phyloP scores from a whole-genome alignment of 2,329 filamentous ascomycete species.

The Penicillium brevicompactum region DNA sequence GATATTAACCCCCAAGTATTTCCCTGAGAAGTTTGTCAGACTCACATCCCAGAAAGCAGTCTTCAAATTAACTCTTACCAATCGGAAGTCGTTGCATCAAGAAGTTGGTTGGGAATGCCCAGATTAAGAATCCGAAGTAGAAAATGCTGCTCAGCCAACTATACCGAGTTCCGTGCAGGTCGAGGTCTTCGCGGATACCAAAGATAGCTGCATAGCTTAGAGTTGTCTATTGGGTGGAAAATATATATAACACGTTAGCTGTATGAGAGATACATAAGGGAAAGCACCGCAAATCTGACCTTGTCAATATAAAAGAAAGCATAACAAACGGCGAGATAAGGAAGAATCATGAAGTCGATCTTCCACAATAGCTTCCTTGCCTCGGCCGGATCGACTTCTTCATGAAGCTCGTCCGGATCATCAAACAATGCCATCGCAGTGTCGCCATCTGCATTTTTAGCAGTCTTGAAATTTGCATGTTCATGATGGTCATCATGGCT shows the following conservation, averaged over 20 bases:
- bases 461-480: slow-evolving; percentile 30
- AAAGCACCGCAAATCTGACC: slow-evolving; percentile 21
- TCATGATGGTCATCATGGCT: slow-evolving; percentile 31
- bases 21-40: slow-evolving; percentile 33
- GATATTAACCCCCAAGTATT: slow-evolving; percentile 59
- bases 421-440: slow-evolving; percentile 55
- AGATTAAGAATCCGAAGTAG: slow-evolving; percentile 58
- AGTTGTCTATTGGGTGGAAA: slow-evolving; percentile 48
- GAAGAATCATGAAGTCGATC: slow-evolving; percentile 63
- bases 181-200: slow-evolving; percentile 61
- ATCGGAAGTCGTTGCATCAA: slow-evolving; percentile 56
- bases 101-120: slow-evolving; percentile 59
- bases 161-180: slow-evolving; percentile 61
- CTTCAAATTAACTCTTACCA: slow-evolving; percentile 28
- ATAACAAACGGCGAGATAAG: slow-evolving; percentile 57
- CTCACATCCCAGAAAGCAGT: background rate
- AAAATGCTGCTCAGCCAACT: slow-evolving; percentile 59
- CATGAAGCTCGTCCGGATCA: slow-evolving; percentile 51
- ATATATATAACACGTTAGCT: background rate
- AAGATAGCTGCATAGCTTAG: slow-evolving; percentile 67
- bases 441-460: slow-evolving; percentile 46
- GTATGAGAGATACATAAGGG: background rate
- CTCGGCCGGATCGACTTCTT: slow-evolving; percentile 50
- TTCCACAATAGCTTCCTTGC: slow-evolving; percentile 54
- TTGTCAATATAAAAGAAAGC: slow-evolving; percentile 56